Percentiles rank a stretch among this genome's conserved stretches.
Evolutionary conservation across 2,329 filamentous ascomycete genomes (phyloP).

Genomic region (Penicillium sp.): DNA sequence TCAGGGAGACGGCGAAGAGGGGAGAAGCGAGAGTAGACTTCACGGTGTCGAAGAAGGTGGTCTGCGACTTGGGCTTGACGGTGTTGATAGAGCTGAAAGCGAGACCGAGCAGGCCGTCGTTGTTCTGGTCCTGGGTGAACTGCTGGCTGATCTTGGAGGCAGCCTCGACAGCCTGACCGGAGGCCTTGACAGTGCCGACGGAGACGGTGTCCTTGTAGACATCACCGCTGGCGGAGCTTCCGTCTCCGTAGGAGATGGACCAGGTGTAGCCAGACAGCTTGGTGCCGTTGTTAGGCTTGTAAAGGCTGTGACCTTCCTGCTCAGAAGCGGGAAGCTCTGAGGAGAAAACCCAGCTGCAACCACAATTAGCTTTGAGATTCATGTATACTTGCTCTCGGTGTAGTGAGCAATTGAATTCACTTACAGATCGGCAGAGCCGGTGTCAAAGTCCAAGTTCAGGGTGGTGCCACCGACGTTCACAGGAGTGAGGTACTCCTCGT

Average conservation of each 20-base stretch:
- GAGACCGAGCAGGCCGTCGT: conserved; percentile 62
- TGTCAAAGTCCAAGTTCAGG: conserved; percentile 70
- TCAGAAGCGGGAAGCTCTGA: conserved; percentile 53
- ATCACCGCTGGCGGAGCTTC: conserved; percentile 61
- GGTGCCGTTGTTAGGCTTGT: conserved; percentile 55
- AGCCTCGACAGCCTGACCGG: conserved; percentile 64
- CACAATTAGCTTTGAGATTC: not conserved
- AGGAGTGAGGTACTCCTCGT: conserved; percentile 61
- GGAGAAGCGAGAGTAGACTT: conserved; percentile 50
- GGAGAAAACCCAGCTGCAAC: conserved; percentile 65
- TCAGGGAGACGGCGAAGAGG: conserved; percentile 57
- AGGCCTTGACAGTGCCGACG: conserved; percentile 61
- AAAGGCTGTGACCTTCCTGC: conserved; percentile 57
- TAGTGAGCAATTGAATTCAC: conserved; percentile 22
- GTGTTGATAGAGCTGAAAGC: conserved; percentile 62
- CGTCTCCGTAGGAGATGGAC: conserved; percentile 66
- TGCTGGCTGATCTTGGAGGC: conserved; percentile 58
- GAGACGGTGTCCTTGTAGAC: conserved; percentile 67
- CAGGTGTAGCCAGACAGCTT: conserved; percentile 54
- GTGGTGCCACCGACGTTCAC: conserved; percentile 64
- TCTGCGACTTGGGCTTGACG: conserved; percentile 51
- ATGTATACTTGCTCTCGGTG: not conserved
- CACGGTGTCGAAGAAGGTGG: conserved; percentile 63
- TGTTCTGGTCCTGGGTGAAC: conserved; percentile 54
- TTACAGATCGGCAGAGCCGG: conserved; percentile 67